These are phyloP conservation scores for Rachicladosporium sp. DNA, from an alignment of 2,329 filamentous ascomycete genomes.

Conservation along the genomic window DNA sequence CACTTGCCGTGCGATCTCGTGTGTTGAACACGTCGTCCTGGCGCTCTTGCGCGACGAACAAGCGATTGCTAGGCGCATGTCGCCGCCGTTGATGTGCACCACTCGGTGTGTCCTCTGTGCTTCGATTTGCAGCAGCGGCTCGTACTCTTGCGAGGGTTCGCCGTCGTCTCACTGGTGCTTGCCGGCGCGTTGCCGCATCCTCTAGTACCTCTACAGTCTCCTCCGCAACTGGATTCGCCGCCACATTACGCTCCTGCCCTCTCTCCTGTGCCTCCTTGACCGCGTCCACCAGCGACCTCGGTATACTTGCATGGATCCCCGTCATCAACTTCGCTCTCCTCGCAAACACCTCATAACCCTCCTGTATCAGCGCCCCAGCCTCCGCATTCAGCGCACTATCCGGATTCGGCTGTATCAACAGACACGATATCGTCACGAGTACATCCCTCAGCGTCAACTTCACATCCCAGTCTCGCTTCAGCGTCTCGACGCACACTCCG, in stretches of 20 bases:
- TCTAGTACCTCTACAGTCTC: slow-evolving; percentile 9
- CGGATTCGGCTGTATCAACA: slow-evolving; percentile 52
- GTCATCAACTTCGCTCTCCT: slow-evolving; percentile 49
- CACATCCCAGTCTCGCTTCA: slow-evolving; percentile 51
- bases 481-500: slow-evolving; percentile 51
- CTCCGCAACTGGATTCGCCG: slow-evolving; percentile 5
- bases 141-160: slow-evolving; percentile 17
- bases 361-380: slow-evolving; percentile 46
- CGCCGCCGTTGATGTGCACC: slow-evolving; percentile 6
- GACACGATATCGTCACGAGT: slow-evolving; percentile 47
- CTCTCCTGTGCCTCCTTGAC: slow-evolving; percentile 43
- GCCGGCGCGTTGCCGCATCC: slow-evolving; percentile 6
- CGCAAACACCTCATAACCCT: slow-evolving; percentile 46
- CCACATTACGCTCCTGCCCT: slow-evolving; percentile 25
- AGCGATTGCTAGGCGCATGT: slow-evolving; percentile 5
- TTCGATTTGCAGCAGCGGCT: slow-evolving; percentile 9
- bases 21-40: slow-evolving; percentile 3
- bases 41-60: slow-evolving; percentile 15
- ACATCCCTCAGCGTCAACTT: slow-evolving; percentile 48
- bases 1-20: slow-evolving; percentile 2
- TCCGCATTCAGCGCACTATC: slow-evolving; percentile 51
- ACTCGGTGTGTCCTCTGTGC: slow-evolving; percentile 14
- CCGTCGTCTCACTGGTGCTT: slow-evolving; percentile 14
- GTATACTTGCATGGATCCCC: slow-evolving; percentile 46
- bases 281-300: slow-evolving; percentile 29